Conservation (phyloP, 1,284 basidiomycete species). For the Phellopilus nigrolimitatus region DNA sequence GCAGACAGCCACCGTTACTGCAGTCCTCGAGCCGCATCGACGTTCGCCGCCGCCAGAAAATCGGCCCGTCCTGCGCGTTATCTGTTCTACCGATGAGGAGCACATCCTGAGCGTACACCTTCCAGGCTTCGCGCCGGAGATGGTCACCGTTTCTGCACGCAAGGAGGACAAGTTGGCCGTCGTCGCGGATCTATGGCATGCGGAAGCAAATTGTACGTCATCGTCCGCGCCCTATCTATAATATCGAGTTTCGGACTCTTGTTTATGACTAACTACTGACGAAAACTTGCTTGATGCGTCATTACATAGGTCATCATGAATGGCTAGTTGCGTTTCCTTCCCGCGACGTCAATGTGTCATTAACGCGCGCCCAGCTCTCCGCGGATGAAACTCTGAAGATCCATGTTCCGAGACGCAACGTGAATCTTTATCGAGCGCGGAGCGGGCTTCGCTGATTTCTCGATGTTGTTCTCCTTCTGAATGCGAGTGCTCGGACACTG, state of each 20-base stretch:
- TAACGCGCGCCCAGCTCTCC: conserved; percentile 25
- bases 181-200: conserved; percentile 29
- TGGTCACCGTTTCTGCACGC: conserved; percentile 22
- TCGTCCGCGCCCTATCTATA: not conserved
- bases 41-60: conserved; percentile 18
- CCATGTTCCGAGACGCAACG: conserved; percentile 20
- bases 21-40: conserved; percentile 16
- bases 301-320: conserved; percentile 29
- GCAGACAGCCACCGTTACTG: conserved; percentile 10
- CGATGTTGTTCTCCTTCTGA: not conserved
- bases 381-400: conserved; percentile 26
- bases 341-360: conserved; percentile 27
- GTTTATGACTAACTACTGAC: conserved; percentile 1
- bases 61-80: conserved; percentile 8
- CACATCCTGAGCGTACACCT: conserved; percentile 15
- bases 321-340: conserved; percentile 30
- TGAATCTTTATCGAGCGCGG: conserved; percentile 2
- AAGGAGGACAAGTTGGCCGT: conserved; percentile 27
- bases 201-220: conserved; percentile 28
- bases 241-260: not conserved
- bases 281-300: not conserved
- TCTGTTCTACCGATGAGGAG: conserved; percentile 10
- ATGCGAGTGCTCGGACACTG: not conserved
- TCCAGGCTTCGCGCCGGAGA: conserved; percentile 20
- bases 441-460: conserved; percentile 8